Conservation (phyloP, 441 rosid genomes). For the Sinapis alba region DNA sequence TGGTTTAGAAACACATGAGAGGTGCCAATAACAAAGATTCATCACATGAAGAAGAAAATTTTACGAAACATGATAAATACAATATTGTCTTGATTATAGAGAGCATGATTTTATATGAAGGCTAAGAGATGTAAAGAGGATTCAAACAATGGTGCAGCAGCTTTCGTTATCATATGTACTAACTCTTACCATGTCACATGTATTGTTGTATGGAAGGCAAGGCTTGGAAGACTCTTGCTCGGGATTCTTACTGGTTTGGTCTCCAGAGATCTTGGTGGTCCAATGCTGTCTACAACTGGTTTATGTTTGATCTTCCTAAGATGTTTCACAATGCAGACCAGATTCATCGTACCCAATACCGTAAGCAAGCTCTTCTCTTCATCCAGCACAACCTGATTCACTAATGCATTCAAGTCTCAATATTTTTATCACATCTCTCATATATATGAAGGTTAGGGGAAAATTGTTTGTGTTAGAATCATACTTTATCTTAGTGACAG, state of each 20-base stretch:
- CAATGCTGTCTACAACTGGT: conserved; percentile 34
- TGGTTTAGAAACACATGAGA: conserved; percentile 1
- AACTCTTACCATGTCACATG: conserved; percentile 18
- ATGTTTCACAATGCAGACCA: conserved; percentile 13
- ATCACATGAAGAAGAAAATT: neutral
- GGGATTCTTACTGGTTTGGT: neutral
- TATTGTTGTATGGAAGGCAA: conserved; percentile 18
- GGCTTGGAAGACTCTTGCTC: neutral
- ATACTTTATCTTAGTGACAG: conserved; percentile 36
- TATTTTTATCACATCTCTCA: neutral
- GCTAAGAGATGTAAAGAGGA: conserved; percentile 6
- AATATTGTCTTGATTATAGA: neutral
- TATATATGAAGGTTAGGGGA: neutral
- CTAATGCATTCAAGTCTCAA: conserved; percentile 23
- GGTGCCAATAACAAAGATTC: neutral
- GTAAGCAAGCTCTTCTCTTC: conserved; percentile 35
- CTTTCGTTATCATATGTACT: conserved; percentile 22
- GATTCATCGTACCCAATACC: conserved; percentile 41
- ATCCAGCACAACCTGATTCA: conserved; percentile 31
- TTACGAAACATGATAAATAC: neutral
- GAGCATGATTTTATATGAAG: neutral
- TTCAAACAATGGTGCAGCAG: conserved; percentile 37
- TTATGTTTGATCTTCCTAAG: conserved; percentile 34
- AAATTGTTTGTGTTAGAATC: neutral
- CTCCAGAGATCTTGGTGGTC: conserved; percentile 30